phyloP scores from a whole-genome alignment of 2,329 filamentous ascomycete genomes.

The Fusarium setosum region DNA sequence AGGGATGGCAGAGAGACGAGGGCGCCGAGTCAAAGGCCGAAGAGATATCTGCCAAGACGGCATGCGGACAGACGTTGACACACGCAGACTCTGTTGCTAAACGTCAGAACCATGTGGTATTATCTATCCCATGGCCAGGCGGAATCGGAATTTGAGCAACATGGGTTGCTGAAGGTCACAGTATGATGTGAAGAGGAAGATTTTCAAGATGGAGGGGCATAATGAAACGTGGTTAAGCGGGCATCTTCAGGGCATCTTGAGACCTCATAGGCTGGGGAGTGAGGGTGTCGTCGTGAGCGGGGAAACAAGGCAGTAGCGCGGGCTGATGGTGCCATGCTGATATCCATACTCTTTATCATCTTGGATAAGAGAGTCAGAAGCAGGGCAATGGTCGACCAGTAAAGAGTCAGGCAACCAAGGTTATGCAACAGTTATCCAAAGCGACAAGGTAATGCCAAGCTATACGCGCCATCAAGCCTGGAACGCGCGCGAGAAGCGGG shows the following conservation, averaged over 20 bases:
- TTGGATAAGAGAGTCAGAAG: slow-evolving; percentile 5
- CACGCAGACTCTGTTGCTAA: background rate
- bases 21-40: background rate
- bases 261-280: slow-evolving; percentile 14
- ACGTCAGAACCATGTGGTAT: slow-evolving; percentile 5
- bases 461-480: background rate
- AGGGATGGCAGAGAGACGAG: background rate
- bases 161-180: background rate
- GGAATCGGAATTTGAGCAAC: slow-evolving; percentile 5
- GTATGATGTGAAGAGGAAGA: background rate
- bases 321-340: slow-evolving; percentile 14
- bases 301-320: slow-evolving; percentile 8
- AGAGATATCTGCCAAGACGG: slow-evolving; percentile 12
- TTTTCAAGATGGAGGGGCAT: slow-evolving; percentile 18
- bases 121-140: slow-evolving; percentile 16
- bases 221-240: slow-evolving; percentile 37
- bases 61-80: slow-evolving; percentile 1
- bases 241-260: slow-evolving; percentile 19
- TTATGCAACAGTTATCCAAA: slow-evolving; percentile 10
- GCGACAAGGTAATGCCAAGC: slow-evolving; percentile 23
- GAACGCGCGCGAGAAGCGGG: slow-evolving; percentile 1
- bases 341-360: background rate
- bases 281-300: slow-evolving; percentile 2
- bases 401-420: slow-evolving; percentile 18
- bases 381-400: background rate